Evolutionary conservation across 345 rosid species (phyloP).

Genomic region (Aquilaria malaccensis): DNA sequence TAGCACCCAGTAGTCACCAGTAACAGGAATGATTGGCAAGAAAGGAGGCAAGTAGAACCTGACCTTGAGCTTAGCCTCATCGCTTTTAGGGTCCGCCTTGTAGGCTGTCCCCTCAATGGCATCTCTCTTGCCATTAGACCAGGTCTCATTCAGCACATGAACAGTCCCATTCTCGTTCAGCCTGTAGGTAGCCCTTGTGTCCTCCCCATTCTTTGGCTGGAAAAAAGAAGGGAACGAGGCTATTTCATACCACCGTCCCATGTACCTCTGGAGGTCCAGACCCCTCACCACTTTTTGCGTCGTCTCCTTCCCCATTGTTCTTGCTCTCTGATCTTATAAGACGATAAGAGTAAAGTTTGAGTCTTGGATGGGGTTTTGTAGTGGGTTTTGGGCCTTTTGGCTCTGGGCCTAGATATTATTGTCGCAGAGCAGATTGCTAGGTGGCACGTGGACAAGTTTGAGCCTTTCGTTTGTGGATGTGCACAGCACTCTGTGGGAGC

Average conservation of each 20-base stretch:
- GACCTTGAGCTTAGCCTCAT: conserved; percentile 91
- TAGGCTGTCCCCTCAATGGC: conserved; percentile 65
- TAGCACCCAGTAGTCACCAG: conserved; percentile 83
- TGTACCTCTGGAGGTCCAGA: conserved; percentile 58
- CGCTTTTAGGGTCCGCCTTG: conserved; percentile 64
- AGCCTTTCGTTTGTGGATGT: no score
- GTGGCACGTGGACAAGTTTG: no score
- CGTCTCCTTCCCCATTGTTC: conserved; percentile 36
- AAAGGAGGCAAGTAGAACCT: conserved; percentile 87
- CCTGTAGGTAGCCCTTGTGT: conserved; percentile 80
- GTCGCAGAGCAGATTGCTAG: no score
- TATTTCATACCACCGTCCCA: conserved; percentile 95
- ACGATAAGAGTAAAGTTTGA: no score
- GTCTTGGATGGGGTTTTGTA: no score
- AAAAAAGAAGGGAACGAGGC: conserved; percentile 75
- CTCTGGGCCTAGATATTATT: no score
- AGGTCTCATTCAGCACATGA: conserved; percentile 77
- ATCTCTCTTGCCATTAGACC: conserved; percentile 65
- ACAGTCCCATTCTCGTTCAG: conserved; percentile 69
- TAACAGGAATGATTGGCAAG: conserved; percentile 71
- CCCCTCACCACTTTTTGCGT: conserved; percentile 67
- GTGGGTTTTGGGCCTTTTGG: no score
- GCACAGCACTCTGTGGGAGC: no score
- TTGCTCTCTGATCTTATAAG: neutral
- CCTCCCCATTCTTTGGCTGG: conserved; percentile 67